Evolutionary conservation across 495 filamentous ascomycete genomes (phyloP).

Genomic region (Haplographium delicatum): DNA sequence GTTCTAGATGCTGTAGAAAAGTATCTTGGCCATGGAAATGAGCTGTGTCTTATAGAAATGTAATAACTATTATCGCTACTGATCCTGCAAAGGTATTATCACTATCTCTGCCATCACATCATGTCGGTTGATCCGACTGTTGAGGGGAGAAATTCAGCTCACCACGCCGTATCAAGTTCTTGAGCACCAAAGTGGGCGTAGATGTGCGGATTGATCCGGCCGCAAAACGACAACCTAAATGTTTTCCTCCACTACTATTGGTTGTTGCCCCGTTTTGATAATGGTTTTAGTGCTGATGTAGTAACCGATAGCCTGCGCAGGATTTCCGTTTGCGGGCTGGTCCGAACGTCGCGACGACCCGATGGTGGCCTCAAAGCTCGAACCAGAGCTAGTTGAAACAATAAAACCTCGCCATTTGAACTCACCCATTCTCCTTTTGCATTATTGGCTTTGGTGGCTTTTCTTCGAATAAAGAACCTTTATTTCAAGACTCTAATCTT

Average conservation of each 20-base stretch:
- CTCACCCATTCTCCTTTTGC: not conserved
- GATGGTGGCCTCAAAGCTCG: not conserved
- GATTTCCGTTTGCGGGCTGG: not conserved
- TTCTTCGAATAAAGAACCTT: not conserved
- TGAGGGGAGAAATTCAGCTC: not conserved
- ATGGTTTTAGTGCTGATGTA: not conserved
- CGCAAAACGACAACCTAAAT: not conserved
- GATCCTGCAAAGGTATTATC: not conserved
- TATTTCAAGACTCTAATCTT: no score
- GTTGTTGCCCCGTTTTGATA: no score
- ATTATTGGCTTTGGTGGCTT: not conserved
- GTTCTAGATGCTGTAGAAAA: not conserved
- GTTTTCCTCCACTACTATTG: not conserved
- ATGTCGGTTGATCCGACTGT: not conserved
- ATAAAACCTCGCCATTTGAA: not conserved
- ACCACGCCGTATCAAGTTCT: not conserved
- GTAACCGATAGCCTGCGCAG: not conserved
- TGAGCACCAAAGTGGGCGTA: not conserved
- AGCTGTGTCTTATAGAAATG: not conserved
- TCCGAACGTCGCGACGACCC: not conserved
- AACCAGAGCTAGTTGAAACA: not conserved
- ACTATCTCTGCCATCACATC: slow-evolving; percentile 1
- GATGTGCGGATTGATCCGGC: not conserved
- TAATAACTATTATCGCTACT: not conserved
- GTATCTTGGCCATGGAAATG: not conserved